A percentile compares a stretch with the other conserved stretches of the same genome.
Evolutionary conservation across 2,329 filamentous ascomycete genomes (phyloP).

Genomic region (Aphanoascus verrucosus): DNA sequence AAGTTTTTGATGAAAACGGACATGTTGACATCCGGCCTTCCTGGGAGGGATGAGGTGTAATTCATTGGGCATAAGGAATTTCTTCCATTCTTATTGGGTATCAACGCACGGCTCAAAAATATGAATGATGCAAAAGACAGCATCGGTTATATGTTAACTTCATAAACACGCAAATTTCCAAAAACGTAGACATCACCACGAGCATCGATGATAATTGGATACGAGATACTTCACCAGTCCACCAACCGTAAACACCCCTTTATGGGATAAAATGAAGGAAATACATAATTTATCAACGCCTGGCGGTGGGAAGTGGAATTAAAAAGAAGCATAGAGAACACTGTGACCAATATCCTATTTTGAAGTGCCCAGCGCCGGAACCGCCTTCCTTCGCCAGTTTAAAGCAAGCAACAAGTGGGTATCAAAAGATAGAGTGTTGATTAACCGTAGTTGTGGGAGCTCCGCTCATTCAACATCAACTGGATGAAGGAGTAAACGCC

Average conservation of each 20-base stretch:
- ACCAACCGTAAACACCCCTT: background rate
- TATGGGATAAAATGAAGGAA: background rate
- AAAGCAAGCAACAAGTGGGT: background rate
- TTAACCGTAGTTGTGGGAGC: too few relatives aligned
- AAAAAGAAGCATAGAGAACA: too few relatives aligned
- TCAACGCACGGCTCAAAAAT: too few relatives aligned
- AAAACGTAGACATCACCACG: background rate
- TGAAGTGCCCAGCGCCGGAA: too few relatives aligned
- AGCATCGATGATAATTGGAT: background rate
- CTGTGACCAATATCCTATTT: background rate
- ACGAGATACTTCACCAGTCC: background rate
- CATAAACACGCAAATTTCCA: background rate
- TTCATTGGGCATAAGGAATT: background rate
- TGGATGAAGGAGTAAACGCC: too few relatives aligned
- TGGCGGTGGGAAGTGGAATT: background rate
- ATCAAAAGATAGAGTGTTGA: background rate
- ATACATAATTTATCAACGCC: background rate
- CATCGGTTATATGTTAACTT: background rate
- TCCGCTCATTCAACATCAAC: too few relatives aligned
- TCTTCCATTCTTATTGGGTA: background rate
- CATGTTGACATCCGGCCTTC: conserved; percentile 41
- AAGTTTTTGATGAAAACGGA: conserved; percentile 47
- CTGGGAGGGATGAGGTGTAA: conserved; percentile 31
- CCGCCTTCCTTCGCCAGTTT: background rate
- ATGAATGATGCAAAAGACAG: background rate